Conservation (phyloP, 495 filamentous ascomycete species). For the Hyaloscypha bicolor region DNA sequence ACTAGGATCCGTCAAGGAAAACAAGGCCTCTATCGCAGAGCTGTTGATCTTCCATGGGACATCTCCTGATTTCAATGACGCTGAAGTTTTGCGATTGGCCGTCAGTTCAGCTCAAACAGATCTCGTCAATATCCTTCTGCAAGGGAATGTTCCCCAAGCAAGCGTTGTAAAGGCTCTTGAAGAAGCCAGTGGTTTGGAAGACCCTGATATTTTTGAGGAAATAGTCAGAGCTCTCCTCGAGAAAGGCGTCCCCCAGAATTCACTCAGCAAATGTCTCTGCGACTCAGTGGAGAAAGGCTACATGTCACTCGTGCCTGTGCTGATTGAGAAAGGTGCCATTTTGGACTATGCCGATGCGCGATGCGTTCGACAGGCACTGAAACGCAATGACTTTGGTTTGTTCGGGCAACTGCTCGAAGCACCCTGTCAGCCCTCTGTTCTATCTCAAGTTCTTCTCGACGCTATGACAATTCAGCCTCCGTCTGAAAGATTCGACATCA, state of each 20-base stretch:
- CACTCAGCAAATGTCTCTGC: conserved; percentile 6
- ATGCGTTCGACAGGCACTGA: conserved; percentile 10
- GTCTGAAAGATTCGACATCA: conserved; percentile 4
- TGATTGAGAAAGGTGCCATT: conserved; percentile 11
- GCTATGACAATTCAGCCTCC: conserved; percentile 10
- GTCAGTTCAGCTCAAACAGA: background rate
- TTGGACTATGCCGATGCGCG: conserved; percentile 6
- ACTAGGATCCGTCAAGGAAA: background rate
- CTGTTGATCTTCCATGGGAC: background rate
- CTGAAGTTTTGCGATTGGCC: background rate
- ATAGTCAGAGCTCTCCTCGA: conserved; percentile 4
- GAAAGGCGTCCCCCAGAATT: conserved; percentile 2
- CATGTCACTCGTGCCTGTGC: background rate
- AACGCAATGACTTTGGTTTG: conserved; percentile 6
- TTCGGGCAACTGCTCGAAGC: conserved; percentile 1
- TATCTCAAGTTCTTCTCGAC: background rate
- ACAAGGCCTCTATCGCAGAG: background rate
- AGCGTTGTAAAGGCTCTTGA: background rate
- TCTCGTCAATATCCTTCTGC: conserved; percentile 3
- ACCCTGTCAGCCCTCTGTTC: background rate
- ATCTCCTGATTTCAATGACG: conserved; percentile 9
- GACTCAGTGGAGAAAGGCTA: conserved; percentile 7
- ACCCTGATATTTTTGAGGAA: conserved; percentile 9
- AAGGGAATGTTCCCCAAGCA: conserved; percentile 6
- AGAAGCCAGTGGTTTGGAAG: conserved; percentile 4